phyloP scores from a whole-genome alignment of 495 filamentous ascomycete species.

The Extremus antarcticus region DNA sequence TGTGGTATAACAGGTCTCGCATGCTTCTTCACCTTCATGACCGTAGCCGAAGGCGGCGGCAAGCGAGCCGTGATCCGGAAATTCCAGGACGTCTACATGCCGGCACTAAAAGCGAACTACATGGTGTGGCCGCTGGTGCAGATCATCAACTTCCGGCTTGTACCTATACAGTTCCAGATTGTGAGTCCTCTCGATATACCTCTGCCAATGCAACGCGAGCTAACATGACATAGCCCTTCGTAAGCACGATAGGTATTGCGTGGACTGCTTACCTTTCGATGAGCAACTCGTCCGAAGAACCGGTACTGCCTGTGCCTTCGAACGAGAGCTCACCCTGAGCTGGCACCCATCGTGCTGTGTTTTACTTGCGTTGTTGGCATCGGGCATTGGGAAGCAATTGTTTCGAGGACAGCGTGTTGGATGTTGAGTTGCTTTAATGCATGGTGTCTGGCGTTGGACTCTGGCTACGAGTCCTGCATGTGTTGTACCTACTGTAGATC shows the following conservation, averaged over 20 bases:
- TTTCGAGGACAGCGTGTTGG: not conserved
- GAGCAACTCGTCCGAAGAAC: slow-evolving; percentile 76
- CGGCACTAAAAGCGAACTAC: slow-evolving; percentile 91
- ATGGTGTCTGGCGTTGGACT: not conserved
- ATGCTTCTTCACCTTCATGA: slow-evolving; percentile 93
- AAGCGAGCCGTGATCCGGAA: slow-evolving; percentile 68
- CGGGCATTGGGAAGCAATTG: not conserved
- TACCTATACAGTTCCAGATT: slow-evolving; percentile 94
- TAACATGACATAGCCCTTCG: slow-evolving; percentile 64
- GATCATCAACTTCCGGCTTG: slow-evolving; percentile 89
- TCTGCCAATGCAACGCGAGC: too few species aligned
- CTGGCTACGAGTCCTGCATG: not conserved
- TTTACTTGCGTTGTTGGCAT: not conserved
- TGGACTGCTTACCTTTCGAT: slow-evolving; percentile 99
- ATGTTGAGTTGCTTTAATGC: not conserved
- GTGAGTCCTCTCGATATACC: slow-evolving; percentile 48
- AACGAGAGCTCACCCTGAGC: not conserved
- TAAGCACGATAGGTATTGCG: slow-evolving; percentile 89
- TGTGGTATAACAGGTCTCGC: slow-evolving; percentile 48
- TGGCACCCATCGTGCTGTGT: not conserved
- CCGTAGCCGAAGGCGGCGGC: slow-evolving; percentile 86
- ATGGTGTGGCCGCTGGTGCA: slow-evolving; percentile 94
- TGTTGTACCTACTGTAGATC: not conserved
- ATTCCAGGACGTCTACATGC: slow-evolving; percentile 84
- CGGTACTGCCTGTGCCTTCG: not conserved